These are phyloP conservation scores for Erodium maritimum DNA, from an alignment of 345 rosid genomes.

Conservation along the genomic window DNA sequence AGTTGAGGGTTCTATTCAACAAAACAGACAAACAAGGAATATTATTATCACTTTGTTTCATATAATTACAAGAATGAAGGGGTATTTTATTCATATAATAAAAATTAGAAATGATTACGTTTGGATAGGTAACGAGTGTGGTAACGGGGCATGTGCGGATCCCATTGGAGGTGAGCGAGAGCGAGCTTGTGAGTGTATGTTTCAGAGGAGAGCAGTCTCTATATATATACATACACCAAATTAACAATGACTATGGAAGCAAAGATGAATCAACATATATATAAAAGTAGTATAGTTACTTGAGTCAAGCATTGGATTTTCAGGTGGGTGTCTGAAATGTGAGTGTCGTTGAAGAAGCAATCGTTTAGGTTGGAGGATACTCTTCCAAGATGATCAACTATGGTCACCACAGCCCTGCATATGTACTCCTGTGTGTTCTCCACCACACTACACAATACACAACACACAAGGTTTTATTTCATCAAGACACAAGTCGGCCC, in stretches of 20 bases:
- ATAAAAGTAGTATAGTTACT: conserved; percentile 16
- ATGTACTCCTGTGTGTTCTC: conserved; percentile 61
- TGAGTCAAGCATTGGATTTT: conserved; percentile 44
- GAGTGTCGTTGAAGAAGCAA: conserved; percentile 17
- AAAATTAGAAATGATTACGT: conserved; percentile 19
- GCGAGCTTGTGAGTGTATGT: conserved; percentile 33
- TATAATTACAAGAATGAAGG: no score
- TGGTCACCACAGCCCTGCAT: conserved; percentile 44
- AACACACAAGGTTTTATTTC: conserved; percentile 1
- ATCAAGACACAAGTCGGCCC: no score
- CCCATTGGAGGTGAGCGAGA: conserved; percentile 32
- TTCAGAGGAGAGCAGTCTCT: conserved; percentile 42
- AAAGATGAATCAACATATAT: neutral
- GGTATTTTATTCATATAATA: no score
- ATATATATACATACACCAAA: neutral
- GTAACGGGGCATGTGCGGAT: conserved; percentile 22
- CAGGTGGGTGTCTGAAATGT: conserved; percentile 36
- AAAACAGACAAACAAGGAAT: no score
- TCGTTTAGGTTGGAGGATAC: conserved; percentile 42
- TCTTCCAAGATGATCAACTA: conserved; percentile 59
- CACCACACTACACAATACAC: conserved; percentile 26
- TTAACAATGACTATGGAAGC: neutral
- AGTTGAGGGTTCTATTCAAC: conserved; percentile 11
- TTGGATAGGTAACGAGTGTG: conserved; percentile 40
- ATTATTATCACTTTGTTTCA: no score